Conservation (phyloP, 495 filamentous ascomycete species). For the Cenococcum geophilum region DNA sequence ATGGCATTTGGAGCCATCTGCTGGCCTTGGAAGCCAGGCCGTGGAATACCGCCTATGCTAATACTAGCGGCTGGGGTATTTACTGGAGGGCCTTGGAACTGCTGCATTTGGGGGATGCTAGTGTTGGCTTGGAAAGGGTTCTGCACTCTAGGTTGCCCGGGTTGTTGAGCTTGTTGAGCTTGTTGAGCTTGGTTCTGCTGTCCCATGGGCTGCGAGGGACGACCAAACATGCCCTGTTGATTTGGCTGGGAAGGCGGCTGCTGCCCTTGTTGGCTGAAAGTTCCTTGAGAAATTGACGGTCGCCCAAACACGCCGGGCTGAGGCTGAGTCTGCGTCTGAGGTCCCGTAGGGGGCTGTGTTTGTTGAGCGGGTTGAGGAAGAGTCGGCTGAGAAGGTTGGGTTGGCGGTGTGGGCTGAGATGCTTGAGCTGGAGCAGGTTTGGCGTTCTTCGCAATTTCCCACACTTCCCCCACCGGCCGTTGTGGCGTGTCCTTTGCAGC, state of each 20-base stretch:
- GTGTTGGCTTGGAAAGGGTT: not conserved
- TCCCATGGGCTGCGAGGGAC: not conserved
- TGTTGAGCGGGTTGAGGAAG: constrained; percentile 2
- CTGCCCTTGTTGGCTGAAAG: constrained; percentile 6
- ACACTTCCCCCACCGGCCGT: constrained; percentile 74
- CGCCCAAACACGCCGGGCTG: not conserved
- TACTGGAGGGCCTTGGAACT: not conserved
- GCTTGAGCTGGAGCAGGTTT: constrained; percentile 40
- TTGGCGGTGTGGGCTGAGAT: not conserved
- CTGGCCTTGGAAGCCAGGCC: constrained; percentile 16
- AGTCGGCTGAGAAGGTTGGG: constrained; percentile 10
- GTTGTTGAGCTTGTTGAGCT: constrained; percentile 11
- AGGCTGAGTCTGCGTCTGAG: constrained; percentile 9
- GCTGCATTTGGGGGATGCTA: constrained; percentile 9
- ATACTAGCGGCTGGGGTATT: not conserved
- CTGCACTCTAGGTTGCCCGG: not conserved
- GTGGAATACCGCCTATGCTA: constrained; percentile 12
- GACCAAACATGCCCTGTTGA: not conserved
- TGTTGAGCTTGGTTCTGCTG: constrained; percentile 5
- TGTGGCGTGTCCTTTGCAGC: constrained; percentile 79
- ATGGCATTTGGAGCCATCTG: not conserved
- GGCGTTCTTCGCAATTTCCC: constrained; percentile 68
- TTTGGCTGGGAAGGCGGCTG: not conserved
- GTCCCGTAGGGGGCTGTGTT: not conserved
- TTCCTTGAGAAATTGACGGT: not conserved